Conservation (phyloP, 306 rosid species). For the Medicago ruthenica region DNA sequence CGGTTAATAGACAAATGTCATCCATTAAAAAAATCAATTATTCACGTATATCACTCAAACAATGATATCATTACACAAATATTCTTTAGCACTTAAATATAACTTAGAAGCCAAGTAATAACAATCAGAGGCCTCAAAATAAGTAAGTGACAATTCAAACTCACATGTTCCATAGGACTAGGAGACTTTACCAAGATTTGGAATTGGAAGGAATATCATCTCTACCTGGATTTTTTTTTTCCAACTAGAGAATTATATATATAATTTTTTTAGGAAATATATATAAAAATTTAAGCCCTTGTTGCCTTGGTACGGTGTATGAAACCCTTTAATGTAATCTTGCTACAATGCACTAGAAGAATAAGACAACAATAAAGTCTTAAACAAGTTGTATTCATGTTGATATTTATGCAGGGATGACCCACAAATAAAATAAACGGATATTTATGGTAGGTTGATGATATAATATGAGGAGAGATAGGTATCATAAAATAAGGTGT, state of each 20-base stretch:
- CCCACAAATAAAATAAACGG: no score
- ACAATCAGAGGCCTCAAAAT: constrained; percentile 7
- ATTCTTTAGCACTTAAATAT: neutral
- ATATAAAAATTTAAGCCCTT: neutral
- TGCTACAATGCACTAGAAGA: neutral
- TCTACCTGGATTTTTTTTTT: neutral
- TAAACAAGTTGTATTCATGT: neutral
- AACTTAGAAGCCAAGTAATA: constrained; percentile 39
- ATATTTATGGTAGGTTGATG: no score
- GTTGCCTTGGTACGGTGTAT: constrained; percentile 10
- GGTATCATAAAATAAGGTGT: no score
- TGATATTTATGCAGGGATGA: no score
- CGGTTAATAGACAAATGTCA: no score
- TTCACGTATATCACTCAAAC: neutral
- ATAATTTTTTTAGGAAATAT: neutral
- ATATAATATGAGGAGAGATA: no score
- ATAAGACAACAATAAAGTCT: neutral
- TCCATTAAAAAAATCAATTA: no score
- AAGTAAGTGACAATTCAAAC: constrained; percentile 40
- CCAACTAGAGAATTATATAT: neutral
- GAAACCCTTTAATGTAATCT: neutral
- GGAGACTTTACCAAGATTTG: constrained; percentile 12
- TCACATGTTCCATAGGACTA: constrained; percentile 40
- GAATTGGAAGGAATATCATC: constrained; percentile 21
- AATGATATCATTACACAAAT: neutral